Evolutionary conservation across 768 basidiomycete genomes (phyloP).

Genomic region (Lactarius quietus): DNA sequence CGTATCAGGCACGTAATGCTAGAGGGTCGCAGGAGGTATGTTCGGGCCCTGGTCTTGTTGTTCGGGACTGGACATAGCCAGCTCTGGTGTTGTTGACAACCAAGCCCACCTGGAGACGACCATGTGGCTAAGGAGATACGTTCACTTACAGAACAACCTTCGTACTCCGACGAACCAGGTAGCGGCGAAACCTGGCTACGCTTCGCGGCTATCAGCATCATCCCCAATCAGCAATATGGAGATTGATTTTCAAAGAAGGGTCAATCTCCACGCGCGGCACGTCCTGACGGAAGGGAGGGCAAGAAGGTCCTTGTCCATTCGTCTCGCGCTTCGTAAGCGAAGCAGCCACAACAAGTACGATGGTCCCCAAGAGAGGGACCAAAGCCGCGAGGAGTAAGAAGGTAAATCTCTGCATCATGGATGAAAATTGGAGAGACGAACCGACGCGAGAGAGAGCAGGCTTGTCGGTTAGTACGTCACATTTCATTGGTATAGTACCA

Average conservation of each 20-base stretch:
- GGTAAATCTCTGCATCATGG: background rate
- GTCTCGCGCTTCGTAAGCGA: background rate
- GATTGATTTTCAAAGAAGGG: too few species aligned
- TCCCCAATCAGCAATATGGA: too few species aligned
- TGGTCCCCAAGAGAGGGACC: background rate
- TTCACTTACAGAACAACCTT: too few species aligned
- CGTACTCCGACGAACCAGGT: too few species aligned
- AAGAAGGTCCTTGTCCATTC: background rate
- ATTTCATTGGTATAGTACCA: too few species aligned
- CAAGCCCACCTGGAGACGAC: constrained; percentile 1
- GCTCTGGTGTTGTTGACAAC: background rate
- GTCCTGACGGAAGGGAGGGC: background rate
- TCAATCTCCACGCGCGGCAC: too few species aligned
- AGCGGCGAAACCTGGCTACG: too few species aligned
- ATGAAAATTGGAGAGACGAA: too few species aligned
- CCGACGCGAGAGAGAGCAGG: too few species aligned
- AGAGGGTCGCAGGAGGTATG: too few species aligned
- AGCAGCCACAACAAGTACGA: background rate
- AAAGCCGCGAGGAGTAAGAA: background rate
- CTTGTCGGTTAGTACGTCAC: too few species aligned
- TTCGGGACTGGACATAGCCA: background rate
- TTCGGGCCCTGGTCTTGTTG: background rate
- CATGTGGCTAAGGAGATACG: background rate
- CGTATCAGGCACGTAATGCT: background rate
- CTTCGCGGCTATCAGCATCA: too few species aligned